Conservation (phyloP, 192 early-diverging fungal species). For the Anaeromyces robustus region DNA sequence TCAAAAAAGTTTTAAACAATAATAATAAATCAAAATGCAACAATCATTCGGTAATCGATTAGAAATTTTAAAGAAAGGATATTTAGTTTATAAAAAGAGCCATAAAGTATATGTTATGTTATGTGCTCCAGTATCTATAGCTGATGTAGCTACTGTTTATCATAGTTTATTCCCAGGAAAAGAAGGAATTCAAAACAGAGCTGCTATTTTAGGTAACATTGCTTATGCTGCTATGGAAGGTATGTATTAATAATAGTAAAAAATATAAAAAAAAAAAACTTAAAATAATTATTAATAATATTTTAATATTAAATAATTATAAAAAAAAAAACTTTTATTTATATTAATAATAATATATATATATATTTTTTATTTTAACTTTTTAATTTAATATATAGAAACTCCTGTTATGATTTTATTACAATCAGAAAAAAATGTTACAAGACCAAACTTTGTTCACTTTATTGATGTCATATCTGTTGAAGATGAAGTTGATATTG, state of each 20-base stretch:
- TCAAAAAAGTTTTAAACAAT: no score
- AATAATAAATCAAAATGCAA: background rate
- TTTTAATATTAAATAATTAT: no score
- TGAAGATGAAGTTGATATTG: background rate
- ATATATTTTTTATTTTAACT: no score
- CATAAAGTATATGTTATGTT: background rate
- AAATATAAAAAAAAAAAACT: no score
- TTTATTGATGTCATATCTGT: background rate
- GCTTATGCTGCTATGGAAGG: background rate
- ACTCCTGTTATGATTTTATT: background rate
- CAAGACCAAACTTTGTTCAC: background rate
- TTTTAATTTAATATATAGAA: background rate
- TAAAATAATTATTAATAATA: no score
- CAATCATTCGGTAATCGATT: background rate
- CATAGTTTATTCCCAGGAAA: background rate
- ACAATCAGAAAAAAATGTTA: background rate
- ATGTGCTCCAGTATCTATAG: background rate
- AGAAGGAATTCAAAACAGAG: background rate
- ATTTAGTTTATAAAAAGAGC: background rate
- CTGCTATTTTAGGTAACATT: background rate
- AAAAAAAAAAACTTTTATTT: no score
- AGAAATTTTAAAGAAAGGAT: background rate
- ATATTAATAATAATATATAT: no score
- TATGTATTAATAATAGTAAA: background rate
- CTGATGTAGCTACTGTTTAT: background rate